Percentiles rank a stretch among this genome's conserved stretches.
Evolutionary conservation across 2,329 filamentous ascomycete species (phyloP).

Genomic region (Alternaria burnsii): DNA sequence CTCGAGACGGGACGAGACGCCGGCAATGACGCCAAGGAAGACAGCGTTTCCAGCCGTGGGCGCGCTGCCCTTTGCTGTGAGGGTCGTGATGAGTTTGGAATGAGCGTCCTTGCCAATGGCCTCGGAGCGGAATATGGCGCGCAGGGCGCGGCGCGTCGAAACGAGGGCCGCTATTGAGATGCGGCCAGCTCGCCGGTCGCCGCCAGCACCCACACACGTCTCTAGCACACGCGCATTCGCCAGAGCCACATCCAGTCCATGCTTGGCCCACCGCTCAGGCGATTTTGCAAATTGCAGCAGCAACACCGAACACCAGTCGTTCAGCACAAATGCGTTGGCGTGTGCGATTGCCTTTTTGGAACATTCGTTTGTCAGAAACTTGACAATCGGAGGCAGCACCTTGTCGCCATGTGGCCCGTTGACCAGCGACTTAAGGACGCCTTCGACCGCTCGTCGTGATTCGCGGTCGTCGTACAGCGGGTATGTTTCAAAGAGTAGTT

Average conservation of each 20-base stretch:
- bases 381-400: constrained; percentile 70
- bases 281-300: constrained; percentile 73
- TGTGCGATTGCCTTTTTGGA: constrained; percentile 80
- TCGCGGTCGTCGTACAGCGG: constrained; percentile 84
- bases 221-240: constrained; percentile 79
- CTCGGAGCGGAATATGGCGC: constrained; percentile 72
- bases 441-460: constrained; percentile 83
- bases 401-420: constrained; percentile 64
- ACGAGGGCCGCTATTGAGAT: constrained; percentile 78
- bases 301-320: constrained; percentile 87
- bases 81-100: constrained; percentile 67
- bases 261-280: constrained; percentile 68
- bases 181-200: constrained; percentile 53
- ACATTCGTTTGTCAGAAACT: constrained; percentile 74
- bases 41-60: constrained; percentile 75
- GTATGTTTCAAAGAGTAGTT: constrained; percentile 85
- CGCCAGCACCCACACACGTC: constrained; percentile 69
- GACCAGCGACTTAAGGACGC: constrained; percentile 76
- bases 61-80: constrained; percentile 73
- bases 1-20: constrained; percentile 79
- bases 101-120: constrained; percentile 69
- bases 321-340: constrained; percentile 83
- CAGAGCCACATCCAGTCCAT: constrained; percentile 71
- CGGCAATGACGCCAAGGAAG: constrained; percentile 85
- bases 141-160: constrained; percentile 79